Evolutionary conservation across 1,284 basidiomycete species (phyloP), one percentile per base, ranked within the genome.

Genomic region (Jaminaea rosea): DNA sequence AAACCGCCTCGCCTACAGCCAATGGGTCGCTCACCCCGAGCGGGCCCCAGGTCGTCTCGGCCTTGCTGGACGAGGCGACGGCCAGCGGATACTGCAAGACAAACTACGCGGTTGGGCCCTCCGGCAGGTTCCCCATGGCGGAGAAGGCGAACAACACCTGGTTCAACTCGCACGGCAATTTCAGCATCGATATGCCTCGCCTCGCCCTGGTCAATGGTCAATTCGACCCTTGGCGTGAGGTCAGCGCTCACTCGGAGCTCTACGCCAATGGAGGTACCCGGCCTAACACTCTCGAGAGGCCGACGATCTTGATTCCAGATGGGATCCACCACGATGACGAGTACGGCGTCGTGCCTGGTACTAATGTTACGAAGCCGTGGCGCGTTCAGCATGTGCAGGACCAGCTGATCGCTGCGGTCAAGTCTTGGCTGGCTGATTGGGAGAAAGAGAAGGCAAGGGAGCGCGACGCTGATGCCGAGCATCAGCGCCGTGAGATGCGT

Each of bases 121-220:
- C n/a, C n/a, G n/a, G n/a, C n/a, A n/a, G n/a, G n/a, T n/a, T n/a
- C n/a, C n/a, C n/a, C n/a, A n/a, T n/a, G n/a, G n/a, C n/a, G n/a
- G n/a, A n/a, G n/a, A n/a, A n/a, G n/a, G n/a, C n/a, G n/a, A n/a
- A n/a, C n/a, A n/a, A n/a, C n/a, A n/a, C n/a, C n/a, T n/a, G n/a
- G n/a, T n/a, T n/a, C n/a, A n/a, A n/a, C n/a, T 4, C 4, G 4
- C 44, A 60, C 4, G 69, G 69, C 32, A 58, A 47, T 19, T 65
- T 71, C 29, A 83, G 84, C 65, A 90, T 86, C 10, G 81, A 82
- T 26, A 81, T 81, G 15, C 84, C 88, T 72, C 78, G 85, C 42
- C 76, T 94, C 47, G 91, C 90, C 0, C 83, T 93, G 63, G 85
- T 94, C 58, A 86, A 89, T 63, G 87, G 87, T 13, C 84, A 87